phyloP scores from a whole-genome alignment of 2,329 filamentous ascomycete genomes.

The Rutstroemia sp. region DNA sequence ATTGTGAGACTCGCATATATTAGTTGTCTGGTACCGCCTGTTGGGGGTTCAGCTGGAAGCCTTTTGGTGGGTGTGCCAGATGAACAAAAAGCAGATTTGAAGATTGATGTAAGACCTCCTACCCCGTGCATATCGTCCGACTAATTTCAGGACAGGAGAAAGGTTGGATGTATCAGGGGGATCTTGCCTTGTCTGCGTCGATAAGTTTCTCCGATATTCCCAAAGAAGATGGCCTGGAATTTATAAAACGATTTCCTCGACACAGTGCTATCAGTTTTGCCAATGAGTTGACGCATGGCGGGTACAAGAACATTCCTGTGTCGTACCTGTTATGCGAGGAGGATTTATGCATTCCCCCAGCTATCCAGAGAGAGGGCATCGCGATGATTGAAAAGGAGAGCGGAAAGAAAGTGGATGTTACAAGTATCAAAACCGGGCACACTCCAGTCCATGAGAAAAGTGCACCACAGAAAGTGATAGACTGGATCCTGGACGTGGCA shows the following conservation, averaged over 20 bases:
- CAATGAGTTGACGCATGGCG: slow-evolving; percentile 31
- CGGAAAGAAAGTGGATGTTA: slow-evolving; percentile 34
- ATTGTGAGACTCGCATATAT: slow-evolving; percentile 22
- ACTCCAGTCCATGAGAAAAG: slow-evolving; percentile 22
- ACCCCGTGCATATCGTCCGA: not conserved
- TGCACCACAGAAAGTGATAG: slow-evolving; percentile 22
- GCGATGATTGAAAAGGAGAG: slow-evolving; percentile 31
- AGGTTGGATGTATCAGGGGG: slow-evolving; percentile 24
- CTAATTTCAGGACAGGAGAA: slow-evolving; percentile 15
- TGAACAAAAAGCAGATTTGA: slow-evolving; percentile 1
- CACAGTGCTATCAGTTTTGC: slow-evolving; percentile 33
- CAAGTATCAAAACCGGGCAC: slow-evolving; percentile 32
- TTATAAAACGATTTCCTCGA: slow-evolving; percentile 16
- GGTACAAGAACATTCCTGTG: slow-evolving; percentile 35
- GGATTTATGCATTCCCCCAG: slow-evolving; percentile 30
- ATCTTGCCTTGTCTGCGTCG: slow-evolving; percentile 11
- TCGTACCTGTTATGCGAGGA: slow-evolving; percentile 34
- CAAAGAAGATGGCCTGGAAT: slow-evolving; percentile 19
- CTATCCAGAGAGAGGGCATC: slow-evolving; percentile 29
- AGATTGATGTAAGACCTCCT: slow-evolving; percentile 6
- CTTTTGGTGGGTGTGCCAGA: not conserved
- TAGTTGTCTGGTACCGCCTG: slow-evolving; percentile 7
- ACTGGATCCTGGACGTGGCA: slow-evolving; percentile 21
- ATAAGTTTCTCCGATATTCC: slow-evolving; percentile 26
- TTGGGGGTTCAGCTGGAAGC: slow-evolving; percentile 5